phyloP scores from a whole-genome alignment of 257 asterid genomes.

The Capsicum rhomboideum region DNA sequence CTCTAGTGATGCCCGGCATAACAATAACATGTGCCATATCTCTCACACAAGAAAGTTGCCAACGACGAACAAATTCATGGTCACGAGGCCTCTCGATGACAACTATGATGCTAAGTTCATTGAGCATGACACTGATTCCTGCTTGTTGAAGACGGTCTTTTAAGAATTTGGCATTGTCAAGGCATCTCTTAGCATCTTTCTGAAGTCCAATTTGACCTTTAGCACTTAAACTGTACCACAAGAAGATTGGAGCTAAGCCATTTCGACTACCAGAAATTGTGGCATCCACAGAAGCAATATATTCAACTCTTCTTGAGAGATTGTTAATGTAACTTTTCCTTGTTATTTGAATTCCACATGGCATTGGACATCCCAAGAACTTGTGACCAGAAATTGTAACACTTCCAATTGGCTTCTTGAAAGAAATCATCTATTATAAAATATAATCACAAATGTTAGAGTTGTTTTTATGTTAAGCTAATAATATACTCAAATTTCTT shows the following conservation, averaged over 20 bases:
- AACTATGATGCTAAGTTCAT: constrained; percentile 13
- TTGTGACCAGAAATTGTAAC: constrained; percentile 19
- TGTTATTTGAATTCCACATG: constrained; percentile 25
- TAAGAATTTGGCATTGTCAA: constrained; percentile 7
- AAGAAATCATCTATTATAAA: constrained; percentile 5
- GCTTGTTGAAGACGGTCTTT: constrained; percentile 9
- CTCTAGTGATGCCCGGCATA: constrained; percentile 11
- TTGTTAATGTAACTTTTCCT: constrained; percentile 10
- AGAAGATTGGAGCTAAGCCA: constrained; percentile 14
- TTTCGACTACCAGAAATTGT: constrained; percentile 24
- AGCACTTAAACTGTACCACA: constrained; percentile 15
- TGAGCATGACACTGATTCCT: constrained; percentile 19
- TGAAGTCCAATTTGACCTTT: constrained; percentile 13
- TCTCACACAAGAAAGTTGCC: constrained; percentile 23
- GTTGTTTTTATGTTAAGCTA: background rate
- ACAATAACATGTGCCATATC: constrained; percentile 22
- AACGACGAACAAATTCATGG: constrained; percentile 10
- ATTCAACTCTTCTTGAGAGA: constrained; percentile 13
- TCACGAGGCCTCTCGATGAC: constrained; percentile 12
- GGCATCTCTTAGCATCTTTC: constrained; percentile 1
- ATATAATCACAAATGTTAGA: background rate
- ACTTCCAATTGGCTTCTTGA: constrained; percentile 22
- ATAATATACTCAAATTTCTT: background rate
- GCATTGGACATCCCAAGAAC: constrained; percentile 27
- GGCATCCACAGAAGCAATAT: constrained; percentile 17